phyloP scores from a whole-genome alignment of 1,284 basidiomycete species.

The Thecaphora thlaspeos region DNA sequence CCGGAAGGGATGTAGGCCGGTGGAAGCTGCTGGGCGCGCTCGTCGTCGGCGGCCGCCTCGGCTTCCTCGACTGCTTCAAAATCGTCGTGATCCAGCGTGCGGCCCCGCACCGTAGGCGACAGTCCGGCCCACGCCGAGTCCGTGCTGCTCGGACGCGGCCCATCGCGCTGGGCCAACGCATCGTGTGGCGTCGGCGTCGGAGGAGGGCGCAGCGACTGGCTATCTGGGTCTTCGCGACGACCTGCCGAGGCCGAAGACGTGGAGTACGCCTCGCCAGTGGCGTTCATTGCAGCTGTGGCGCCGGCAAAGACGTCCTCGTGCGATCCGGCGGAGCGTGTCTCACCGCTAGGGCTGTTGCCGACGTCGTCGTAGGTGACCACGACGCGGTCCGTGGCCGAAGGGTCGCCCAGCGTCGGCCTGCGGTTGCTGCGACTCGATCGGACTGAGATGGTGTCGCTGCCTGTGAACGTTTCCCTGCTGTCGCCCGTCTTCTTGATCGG shows the following conservation, averaged over 20 bases:
- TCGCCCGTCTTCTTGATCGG: constrained; percentile 1
- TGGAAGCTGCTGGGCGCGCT: constrained; percentile 24
- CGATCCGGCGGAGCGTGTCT: no score
- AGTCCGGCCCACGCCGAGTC: neutral
- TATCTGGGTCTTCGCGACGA: no score
- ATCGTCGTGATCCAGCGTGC: constrained; percentile 27
- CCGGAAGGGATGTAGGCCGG: constrained; percentile 44
- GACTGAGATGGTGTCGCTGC: constrained; percentile 20
- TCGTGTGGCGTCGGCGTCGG: neutral
- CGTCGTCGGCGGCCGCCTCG: constrained; percentile 19
- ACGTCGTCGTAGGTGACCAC: constrained; percentile 25
- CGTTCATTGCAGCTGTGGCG: no score
- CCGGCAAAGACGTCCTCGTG: no score
- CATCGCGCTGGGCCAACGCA: neutral
- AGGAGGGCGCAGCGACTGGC: no score
- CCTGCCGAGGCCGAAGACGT: no score
- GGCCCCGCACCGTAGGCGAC: constrained; percentile 3
- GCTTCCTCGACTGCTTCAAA: constrained; percentile 38
- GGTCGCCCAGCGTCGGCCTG: constrained; percentile 12
- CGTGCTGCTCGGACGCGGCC: constrained; percentile 1
- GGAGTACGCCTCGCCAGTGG: no score
- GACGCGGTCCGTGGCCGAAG: constrained; percentile 10
- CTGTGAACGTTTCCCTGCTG: constrained; percentile 7
- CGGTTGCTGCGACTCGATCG: constrained; percentile 15
- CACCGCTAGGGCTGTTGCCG: no score